These are phyloP conservation scores for Brettanomyces sp. DNA, from an alignment of 805 yeast genomes.

Conservation along the genomic window DNA sequence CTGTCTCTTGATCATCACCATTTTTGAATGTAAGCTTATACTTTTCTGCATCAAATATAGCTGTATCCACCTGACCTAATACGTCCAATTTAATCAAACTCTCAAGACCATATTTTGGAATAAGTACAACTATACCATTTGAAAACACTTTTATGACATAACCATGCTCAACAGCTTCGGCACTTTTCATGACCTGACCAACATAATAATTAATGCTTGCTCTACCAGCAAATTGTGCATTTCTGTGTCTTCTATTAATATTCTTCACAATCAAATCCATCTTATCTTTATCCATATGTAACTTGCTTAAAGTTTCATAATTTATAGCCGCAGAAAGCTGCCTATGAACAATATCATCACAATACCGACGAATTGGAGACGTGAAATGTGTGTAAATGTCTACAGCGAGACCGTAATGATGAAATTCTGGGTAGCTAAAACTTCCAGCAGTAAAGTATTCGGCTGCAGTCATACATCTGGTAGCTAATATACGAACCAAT, in stretches of 20 bases:
- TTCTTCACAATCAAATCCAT: conserved; percentile 85
- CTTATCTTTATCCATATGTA: conserved; percentile 80
- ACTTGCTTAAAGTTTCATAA: conserved; percentile 72
- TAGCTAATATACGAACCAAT: conserved; percentile 88
- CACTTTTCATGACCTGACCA: conserved; percentile 91
- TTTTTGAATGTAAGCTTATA: conserved; percentile 55
- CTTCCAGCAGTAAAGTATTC: conserved; percentile 92
- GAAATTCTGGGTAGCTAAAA: conserved; percentile 81
- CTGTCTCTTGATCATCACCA: conserved; percentile 31
- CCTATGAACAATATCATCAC: conserved; percentile 96
- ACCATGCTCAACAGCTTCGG: conserved; percentile 76
- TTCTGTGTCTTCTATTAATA: conserved; percentile 89
- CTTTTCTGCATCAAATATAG: conserved; percentile 67
- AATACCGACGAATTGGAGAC: conserved; percentile 94
- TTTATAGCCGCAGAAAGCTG: conserved; percentile 98
- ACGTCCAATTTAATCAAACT: conserved; percentile 79
- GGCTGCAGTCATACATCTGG: conserved; percentile 99
- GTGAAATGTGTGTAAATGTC: conserved; percentile 98
- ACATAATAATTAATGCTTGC: conserved; percentile 97
- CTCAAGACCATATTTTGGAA: conserved; percentile 94
- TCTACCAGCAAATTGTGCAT: conserved; percentile 98
- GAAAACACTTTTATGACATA: conserved; percentile 86
- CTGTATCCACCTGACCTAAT: conserved; percentile 54
- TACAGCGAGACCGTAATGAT: conserved; percentile 95
- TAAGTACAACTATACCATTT: conserved; percentile 90